phyloP scores from a whole-genome alignment of 1,139 yeast species.

The Pichia sp. region DNA sequence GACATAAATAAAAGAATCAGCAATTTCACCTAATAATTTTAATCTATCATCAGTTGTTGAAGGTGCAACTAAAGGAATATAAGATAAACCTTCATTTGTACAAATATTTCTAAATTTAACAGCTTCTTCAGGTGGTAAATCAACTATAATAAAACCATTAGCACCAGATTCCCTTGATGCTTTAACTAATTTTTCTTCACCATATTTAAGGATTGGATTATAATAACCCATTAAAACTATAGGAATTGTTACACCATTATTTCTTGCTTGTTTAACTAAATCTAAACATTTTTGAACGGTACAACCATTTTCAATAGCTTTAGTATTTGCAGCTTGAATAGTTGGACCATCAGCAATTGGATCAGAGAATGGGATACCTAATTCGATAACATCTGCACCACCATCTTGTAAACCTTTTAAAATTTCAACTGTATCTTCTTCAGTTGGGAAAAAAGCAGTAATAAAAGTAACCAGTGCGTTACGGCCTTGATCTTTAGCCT shows the following conservation, averaged over 20 bases:
- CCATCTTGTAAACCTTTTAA: constrained; percentile 86
- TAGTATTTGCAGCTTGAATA: constrained; percentile 78
- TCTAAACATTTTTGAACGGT: constrained; percentile 65
- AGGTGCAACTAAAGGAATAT: constrained; percentile 93
- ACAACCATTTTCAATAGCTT: constrained; percentile 76
- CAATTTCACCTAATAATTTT: constrained; percentile 68
- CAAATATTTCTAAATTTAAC: constrained; percentile 73
- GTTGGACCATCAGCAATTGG: constrained; percentile 99
- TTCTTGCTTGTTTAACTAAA: constrained; percentile 68
- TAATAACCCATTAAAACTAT: constrained; percentile 94
- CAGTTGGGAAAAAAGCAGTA: constrained; percentile 90
- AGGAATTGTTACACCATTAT: constrained; percentile 80
- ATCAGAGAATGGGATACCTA: constrained; percentile 96
- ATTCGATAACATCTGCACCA: constrained; percentile 90
- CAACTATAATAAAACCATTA: constrained; percentile 90
- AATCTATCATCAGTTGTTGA: constrained; percentile 90
- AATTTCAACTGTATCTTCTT: constrained; percentile 82
- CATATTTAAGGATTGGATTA: constrained; percentile 86
- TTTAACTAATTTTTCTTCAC: constrained; percentile 73
- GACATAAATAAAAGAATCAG: constrained; percentile 92
- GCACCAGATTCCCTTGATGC: constrained; percentile 87
- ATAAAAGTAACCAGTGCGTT: constrained; percentile 86
- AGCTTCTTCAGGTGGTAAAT: constrained; percentile 97
- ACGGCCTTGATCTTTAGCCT: constrained; percentile 69
- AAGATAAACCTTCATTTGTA: constrained; percentile 62